Evolutionary conservation across 352 stramenopile species (phyloP).

Genomic region (Phytophthora aleatoria): DNA sequence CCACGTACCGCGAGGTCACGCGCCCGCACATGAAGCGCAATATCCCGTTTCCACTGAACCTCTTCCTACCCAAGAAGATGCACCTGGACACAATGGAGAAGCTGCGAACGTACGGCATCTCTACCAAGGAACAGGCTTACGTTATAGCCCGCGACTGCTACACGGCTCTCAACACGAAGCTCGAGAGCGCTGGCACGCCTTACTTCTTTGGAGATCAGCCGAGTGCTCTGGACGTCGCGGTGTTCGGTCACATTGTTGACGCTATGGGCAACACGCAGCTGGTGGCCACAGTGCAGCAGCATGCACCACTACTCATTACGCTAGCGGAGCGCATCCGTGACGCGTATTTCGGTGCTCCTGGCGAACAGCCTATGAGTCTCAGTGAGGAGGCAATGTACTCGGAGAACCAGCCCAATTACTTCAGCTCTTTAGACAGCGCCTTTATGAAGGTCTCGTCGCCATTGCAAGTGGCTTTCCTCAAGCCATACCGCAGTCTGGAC

Average conservation of each 20-base stretch:
- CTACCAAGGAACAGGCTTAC: constrained; percentile 82
- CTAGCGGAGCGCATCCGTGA: constrained; percentile 76
- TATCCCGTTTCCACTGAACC: constrained; percentile 84
- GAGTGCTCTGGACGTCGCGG: constrained; percentile 75
- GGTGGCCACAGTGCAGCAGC: constrained; percentile 68
- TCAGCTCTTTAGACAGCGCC: constrained; percentile 45
- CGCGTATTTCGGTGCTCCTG: constrained; percentile 61
- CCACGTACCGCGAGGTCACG: constrained; percentile 87
- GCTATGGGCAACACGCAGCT: constrained; percentile 78
- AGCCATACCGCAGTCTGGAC: constrained; percentile 84
- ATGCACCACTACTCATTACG: constrained; percentile 74
- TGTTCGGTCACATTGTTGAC: constrained; percentile 87
- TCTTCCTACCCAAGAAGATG: constrained; percentile 87
- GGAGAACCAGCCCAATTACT: constrained; percentile 81
- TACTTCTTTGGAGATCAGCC: constrained; percentile 79
- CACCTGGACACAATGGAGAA: constrained; percentile 70
- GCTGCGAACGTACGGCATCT: constrained; percentile 59
- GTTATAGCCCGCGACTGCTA: constrained; percentile 87
- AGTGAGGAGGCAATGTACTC: constrained; percentile 54
- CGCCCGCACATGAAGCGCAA: constrained; percentile 80
- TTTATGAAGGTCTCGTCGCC: constrained; percentile 76
- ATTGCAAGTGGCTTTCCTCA: constrained; percentile 69
- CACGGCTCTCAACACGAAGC: constrained; percentile 81
- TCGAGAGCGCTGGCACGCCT: constrained; percentile 49
- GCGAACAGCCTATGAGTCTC: constrained; percentile 45